Evolutionary conservation across 2,329 filamentous ascomycete genomes (phyloP).

Genomic region (Penicillium digitatum): DNA sequence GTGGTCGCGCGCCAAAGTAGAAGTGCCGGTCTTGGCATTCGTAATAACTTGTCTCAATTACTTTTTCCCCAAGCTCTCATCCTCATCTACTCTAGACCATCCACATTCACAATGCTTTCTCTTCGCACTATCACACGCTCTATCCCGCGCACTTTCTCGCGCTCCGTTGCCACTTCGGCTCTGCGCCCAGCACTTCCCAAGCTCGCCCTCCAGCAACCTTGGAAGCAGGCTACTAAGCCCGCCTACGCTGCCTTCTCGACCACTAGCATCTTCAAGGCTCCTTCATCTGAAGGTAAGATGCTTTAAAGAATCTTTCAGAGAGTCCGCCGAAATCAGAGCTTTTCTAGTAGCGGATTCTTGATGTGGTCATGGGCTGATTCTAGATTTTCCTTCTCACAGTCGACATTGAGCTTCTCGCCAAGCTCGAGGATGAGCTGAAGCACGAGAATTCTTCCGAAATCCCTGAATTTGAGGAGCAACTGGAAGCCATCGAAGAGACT

Average conservation of each 20-base stretch:
- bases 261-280: constrained; percentile 39
- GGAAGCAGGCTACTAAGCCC: constrained; percentile 43
- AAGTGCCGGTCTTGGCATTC: constrained; percentile 23
- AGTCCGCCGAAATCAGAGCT: background rate
- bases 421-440: constrained; percentile 78
- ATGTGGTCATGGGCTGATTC: constrained; percentile 3
- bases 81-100: constrained; percentile 8
- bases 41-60: constrained; percentile 26
- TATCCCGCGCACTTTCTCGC: constrained; percentile 60
- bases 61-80: constrained; percentile 19
- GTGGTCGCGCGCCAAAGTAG: constrained; percentile 21
- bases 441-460: constrained; percentile 79
- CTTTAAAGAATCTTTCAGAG: background rate
- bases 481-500: constrained; percentile 90
- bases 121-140: constrained; percentile 63
- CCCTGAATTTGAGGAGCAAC: constrained; percentile 67
- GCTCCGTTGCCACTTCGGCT: constrained; percentile 52
- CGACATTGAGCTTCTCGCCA: constrained; percentile 77
- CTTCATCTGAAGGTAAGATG: constrained; percentile 46
- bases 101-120: constrained; percentile 60
- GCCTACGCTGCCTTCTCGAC: constrained; percentile 48
- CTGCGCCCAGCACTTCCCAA: constrained; percentile 49
- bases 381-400: constrained; percentile 35
- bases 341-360: background rate
- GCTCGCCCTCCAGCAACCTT: constrained; percentile 49